Percentiles rank a stretch among this genome's conserved stretches.
phyloP scores from a whole-genome alignment of 2,329 filamentous ascomycete genomes.

The Ceratocystis lukuohia region DNA sequence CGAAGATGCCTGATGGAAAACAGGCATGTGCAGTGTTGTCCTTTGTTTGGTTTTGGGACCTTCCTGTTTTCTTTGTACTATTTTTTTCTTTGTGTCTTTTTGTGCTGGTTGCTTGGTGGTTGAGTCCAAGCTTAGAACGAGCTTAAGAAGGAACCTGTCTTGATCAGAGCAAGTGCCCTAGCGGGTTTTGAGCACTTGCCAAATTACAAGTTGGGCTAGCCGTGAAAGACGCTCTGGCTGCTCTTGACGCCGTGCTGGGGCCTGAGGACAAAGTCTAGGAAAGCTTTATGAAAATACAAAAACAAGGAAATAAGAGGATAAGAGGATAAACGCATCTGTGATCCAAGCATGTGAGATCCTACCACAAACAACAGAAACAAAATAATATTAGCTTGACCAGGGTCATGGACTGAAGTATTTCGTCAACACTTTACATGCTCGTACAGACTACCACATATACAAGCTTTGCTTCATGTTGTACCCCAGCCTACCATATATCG shows the following conservation, averaged over 20 bases:
- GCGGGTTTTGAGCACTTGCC: not conserved
- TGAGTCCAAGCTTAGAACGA: constrained; percentile 6
- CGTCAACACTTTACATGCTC: no score
- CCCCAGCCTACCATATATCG: no score
- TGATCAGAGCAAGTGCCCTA: not conserved
- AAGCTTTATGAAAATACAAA: not conserved
- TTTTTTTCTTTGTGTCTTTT: not conserved
- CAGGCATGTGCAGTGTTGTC: not conserved
- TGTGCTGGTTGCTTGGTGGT: constrained; percentile 2
- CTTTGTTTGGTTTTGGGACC: not conserved
- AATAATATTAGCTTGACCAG: no score
- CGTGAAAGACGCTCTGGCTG: constrained; percentile 3
- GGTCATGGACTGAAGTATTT: no score
- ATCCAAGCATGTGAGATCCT: constrained; percentile 7
- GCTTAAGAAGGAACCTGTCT: constrained; percentile 7
- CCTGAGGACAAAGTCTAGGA: not conserved
- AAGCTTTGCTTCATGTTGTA: no score
- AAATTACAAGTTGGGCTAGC: not conserved
- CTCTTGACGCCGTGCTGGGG: not conserved
- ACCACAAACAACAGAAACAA: not conserved
- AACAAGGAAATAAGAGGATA: not conserved
- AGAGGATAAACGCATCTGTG: not conserved
- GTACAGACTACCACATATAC: no score
- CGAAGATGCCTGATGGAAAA: not conserved
- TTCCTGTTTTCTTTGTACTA: not conserved